Evolutionary conservation across 2,329 filamentous ascomycete species (phyloP).

Genomic region (Madurella mycetomatis): DNA sequence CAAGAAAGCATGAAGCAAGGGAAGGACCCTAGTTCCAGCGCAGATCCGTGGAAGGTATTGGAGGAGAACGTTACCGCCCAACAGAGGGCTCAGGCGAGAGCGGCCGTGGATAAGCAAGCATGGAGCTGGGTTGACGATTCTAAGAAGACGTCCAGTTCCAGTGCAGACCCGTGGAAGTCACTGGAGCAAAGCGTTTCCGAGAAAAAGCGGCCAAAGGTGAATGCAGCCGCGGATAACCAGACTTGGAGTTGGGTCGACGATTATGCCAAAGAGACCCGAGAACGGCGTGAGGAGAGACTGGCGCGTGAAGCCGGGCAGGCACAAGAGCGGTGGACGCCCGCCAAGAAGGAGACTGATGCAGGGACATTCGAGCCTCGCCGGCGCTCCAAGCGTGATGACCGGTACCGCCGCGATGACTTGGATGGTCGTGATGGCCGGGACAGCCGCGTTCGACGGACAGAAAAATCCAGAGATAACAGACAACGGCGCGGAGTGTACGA

Average conservation of each 20-base stretch:
- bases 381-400: background rate
- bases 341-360: background rate
- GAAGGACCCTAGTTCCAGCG: background rate
- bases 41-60: background rate
- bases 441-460: background rate
- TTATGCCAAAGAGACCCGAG: background rate
- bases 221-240: background rate
- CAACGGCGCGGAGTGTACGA: slow-evolving; percentile 17
- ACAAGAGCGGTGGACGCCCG: background rate
- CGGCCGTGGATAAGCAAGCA: too few relatives aligned
- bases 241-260: slow-evolving; percentile 21
- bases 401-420: background rate
- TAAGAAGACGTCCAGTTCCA: too few relatives aligned
- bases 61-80: background rate
- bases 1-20: background rate
- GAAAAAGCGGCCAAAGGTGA: background rate
- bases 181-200: background rate
- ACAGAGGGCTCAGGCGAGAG: background rate
- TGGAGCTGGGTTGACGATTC: too few relatives aligned
- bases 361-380: background rate
- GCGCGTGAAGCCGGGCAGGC: background rate
- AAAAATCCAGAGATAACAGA: slow-evolving; percentile 17
- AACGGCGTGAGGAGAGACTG: background rate
- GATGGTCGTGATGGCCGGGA: background rate
- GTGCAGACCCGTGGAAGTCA: background rate